Evolutionary conservation across 257 asterid species (phyloP), one percentile per base, ranked within the genome.

Genomic region (Avicennia marina): DNA sequence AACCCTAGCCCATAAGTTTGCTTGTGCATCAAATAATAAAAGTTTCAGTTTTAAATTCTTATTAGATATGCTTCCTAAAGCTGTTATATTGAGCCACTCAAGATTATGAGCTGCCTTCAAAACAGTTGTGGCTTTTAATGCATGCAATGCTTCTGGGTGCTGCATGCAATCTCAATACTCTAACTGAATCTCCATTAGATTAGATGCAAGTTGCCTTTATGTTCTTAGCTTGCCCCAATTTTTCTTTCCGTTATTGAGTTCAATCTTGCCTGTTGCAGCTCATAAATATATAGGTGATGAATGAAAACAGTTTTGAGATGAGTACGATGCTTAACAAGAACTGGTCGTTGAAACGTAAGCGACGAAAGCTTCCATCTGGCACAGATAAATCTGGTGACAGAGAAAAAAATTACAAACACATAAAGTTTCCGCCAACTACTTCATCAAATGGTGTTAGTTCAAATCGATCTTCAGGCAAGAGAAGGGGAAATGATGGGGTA

Each of bases 401-500:
- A 52, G 81, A 69, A 20, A 72, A 53, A 58, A 62, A 46, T 58
- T 64, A 62, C 29, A 73, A 71, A 60, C 41, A 63, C 48, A 57
- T 59, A 58, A 76, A 81, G 33, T 36, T 68, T 55, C 56, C 54
- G 38, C 40, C 72, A 52, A 52, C 56, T 51, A 38, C 66, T 41
- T 66, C 79, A 62, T 47, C 78, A 33, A 68, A 48, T 22, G 82
- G 73, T 50, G 38, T 21, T 26, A 33, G 72, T 49, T 53, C 63
- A 15, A 69, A 48, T 42, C 74, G 13, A 46, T 34, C 60, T 63
- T 60, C 66, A 51, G 61, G 80, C 73, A 83, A 78, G 77, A 69
- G 51, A 71, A 84, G 73, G 67, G 94, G 86, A 63, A 61, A 81
- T 73, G 94, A 84, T 44, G 94, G 94, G 77, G 94, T 84, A 55